Conservation (phyloP, 176 grass and related monocot genomes). For the Thinopyrum elongatum region DNA sequence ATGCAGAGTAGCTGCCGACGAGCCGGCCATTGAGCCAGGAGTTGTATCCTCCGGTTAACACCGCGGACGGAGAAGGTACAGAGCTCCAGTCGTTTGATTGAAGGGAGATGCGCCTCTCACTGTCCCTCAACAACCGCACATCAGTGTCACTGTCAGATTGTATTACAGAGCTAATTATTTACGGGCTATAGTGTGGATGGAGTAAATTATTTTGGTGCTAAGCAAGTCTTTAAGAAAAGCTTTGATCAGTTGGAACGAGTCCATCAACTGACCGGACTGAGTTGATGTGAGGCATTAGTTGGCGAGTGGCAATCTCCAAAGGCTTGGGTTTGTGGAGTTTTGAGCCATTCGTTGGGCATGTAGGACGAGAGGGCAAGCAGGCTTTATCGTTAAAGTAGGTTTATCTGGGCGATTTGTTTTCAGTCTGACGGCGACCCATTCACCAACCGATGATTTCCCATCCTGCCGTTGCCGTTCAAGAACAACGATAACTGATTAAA, state of each 20-base stretch:
- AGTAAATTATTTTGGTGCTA: not conserved
- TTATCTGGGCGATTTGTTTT: constrained; percentile 14
- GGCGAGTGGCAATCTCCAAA: constrained; percentile 25
- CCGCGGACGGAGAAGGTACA: not conserved
- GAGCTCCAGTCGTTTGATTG: not conserved
- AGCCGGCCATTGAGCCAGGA: not conserved
- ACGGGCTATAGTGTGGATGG: not conserved
- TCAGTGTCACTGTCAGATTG: not conserved
- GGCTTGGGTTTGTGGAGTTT: not conserved
- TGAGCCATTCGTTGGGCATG: constrained; percentile 2
- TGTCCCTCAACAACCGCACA: constrained; percentile 4
- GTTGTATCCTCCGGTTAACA: not conserved
- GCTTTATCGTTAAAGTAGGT: constrained; percentile 25
- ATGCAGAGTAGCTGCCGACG: not conserved
- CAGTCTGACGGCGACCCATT: constrained; percentile 1
- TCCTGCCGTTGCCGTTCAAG: constrained; percentile 12
- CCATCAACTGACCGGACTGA: constrained; percentile 23
- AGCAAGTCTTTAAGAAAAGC: constrained; percentile 39
- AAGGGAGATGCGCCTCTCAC: not conserved
- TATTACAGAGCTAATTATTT: not conserved
- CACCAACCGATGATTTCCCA: constrained; percentile 27
- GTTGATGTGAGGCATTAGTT: constrained; percentile 31
- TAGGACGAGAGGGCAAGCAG: constrained; percentile 9
- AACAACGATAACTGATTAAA: constrained; percentile 20
- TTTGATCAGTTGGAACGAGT: constrained; percentile 24